Evolutionary conservation across 2,329 filamentous ascomycete genomes (phyloP).

Genomic region (Sarocladium oryzae): DNA sequence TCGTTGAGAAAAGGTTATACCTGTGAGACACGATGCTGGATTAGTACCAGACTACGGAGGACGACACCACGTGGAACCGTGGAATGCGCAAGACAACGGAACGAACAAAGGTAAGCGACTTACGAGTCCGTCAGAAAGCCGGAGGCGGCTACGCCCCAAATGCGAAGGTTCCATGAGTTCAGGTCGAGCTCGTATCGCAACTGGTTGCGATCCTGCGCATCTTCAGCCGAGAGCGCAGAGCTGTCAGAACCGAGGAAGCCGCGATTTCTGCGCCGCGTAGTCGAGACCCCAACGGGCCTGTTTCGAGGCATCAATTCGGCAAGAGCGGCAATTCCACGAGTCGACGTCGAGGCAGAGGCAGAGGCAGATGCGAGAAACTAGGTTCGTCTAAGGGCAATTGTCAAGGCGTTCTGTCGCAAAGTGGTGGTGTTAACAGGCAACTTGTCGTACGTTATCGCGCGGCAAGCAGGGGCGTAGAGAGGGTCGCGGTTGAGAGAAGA

Average conservation of each 20-base stretch:
- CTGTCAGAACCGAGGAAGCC: constrained; percentile 45
- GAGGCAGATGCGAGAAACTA: too few species aligned
- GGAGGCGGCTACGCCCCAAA: constrained; percentile 49
- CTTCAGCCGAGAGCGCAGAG: constrained; percentile 42
- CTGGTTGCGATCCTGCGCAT: constrained; percentile 44
- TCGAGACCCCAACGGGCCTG: constrained; percentile 24
- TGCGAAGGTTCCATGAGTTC: constrained; percentile 48
- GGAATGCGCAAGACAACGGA: neutral
- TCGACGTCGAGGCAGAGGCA: too few species aligned
- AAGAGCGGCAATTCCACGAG: too few species aligned
- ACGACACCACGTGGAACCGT: too few species aligned
- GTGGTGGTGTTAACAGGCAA: too few species aligned
- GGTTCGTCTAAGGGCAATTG: too few species aligned
- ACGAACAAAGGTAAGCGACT: constrained; percentile 16
- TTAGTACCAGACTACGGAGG: too few species aligned
- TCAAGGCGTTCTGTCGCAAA: too few species aligned
- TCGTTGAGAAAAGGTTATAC: constrained; percentile 49
- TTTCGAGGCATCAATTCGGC: constrained; percentile 12
- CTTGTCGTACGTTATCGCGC: neutral
- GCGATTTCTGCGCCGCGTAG: constrained; percentile 33
- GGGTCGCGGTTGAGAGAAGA: neutral
- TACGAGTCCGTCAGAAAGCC: constrained; percentile 49
- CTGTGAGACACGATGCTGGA: constrained; percentile 19
- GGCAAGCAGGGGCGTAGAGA: neutral
- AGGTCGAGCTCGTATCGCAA: constrained; percentile 47